Evolutionary conservation across 352 stramenopile species (phyloP).

Genomic region (Pythium vanterpoolii): DNA sequence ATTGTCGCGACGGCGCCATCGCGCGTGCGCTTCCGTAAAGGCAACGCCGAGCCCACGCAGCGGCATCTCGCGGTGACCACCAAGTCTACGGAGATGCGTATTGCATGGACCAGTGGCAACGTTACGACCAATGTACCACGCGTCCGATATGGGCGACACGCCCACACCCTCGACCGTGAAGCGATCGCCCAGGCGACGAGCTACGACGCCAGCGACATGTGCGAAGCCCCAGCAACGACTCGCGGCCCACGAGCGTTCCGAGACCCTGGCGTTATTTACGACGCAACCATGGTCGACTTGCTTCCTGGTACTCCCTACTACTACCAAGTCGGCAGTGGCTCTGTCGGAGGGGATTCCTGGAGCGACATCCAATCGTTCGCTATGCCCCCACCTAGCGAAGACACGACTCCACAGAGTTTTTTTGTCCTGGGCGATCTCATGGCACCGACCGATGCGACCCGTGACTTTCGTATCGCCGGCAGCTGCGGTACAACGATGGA

Average conservation of each 20-base stretch:
- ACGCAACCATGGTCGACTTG: slow-evolving; percentile 4
- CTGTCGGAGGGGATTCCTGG: background rate
- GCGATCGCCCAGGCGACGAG: background rate
- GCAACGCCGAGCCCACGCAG: slow-evolving; percentile 23
- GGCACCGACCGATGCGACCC: slow-evolving; percentile 23
- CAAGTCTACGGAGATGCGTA: slow-evolving; percentile 20
- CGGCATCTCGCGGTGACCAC: slow-evolving; percentile 25
- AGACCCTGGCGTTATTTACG: slow-evolving; percentile 7
- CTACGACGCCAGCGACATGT: slow-evolving; percentile 21
- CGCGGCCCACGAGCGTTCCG: background rate
- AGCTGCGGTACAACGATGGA: slow-evolving; percentile 29
- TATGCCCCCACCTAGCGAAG: slow-evolving; percentile 18
- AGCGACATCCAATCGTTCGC: slow-evolving; percentile 10
- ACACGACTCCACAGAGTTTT: slow-evolving; percentile 31
- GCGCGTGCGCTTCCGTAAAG: slow-evolving; percentile 16
- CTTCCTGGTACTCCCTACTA: slow-evolving; percentile 6
- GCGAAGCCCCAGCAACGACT: background rate
- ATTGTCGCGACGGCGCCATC: slow-evolving; percentile 2
- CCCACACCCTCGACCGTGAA: background rate
- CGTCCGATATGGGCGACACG: slow-evolving; percentile 17
- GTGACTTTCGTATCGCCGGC: slow-evolving; percentile 18
- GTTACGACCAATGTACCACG: slow-evolving; percentile 16
- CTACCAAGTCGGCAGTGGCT: slow-evolving; percentile 3
- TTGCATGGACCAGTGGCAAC: slow-evolving; percentile 25
- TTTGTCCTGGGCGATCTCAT: slow-evolving; percentile 74